Conservation (phyloP, 2,329 filamentous ascomycete genomes). For the Paecilomyces fulvus region DNA sequence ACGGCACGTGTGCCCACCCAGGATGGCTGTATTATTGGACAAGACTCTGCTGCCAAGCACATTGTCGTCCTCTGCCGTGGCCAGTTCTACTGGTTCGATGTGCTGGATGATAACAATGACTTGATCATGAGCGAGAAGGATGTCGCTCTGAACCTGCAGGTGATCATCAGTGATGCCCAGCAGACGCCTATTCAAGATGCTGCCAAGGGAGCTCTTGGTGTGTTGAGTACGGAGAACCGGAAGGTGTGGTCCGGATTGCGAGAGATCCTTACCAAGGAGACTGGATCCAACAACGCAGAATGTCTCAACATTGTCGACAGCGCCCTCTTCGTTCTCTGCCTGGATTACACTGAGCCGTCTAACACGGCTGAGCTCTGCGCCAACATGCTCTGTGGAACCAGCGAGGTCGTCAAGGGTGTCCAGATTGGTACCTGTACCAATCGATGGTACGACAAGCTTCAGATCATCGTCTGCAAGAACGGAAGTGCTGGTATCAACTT, state of each 20-base stretch:
- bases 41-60: conserved; percentile 88
- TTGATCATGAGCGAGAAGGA: conserved; percentile 97
- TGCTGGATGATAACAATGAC: conserved; percentile 87
- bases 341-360: conserved; percentile 83
- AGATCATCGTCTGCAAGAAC: conserved; percentile 98
- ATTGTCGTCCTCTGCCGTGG: conserved; percentile 88
- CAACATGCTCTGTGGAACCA: conserved; percentile 97
- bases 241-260: conserved; percentile 91
- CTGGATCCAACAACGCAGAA: conserved; percentile 88
- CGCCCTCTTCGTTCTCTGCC: conserved; percentile 80
- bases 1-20: conserved; percentile 91
- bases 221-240: conserved; percentile 90
- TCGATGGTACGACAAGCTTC: conserved; percentile 97
- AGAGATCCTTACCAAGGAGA: conserved; percentile 77
- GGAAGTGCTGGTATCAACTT: conserved; percentile 98
- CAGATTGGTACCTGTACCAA: conserved; percentile 98
- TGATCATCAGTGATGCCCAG: conserved; percentile 82
- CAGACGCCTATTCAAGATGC: conserved; percentile 87
- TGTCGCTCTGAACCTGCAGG: conserved; percentile 80
- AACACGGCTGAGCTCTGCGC: conserved; percentile 81
- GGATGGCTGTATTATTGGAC: conserved; percentile 89
- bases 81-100: conserved; percentile 98
- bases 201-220: conserved; percentile 87
- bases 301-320: conserved; percentile 94
- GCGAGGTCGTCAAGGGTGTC: conserved; percentile 81